phyloP scores from a whole-genome alignment of 331 rosid genomes.

The Dryas integrifolia region DNA sequence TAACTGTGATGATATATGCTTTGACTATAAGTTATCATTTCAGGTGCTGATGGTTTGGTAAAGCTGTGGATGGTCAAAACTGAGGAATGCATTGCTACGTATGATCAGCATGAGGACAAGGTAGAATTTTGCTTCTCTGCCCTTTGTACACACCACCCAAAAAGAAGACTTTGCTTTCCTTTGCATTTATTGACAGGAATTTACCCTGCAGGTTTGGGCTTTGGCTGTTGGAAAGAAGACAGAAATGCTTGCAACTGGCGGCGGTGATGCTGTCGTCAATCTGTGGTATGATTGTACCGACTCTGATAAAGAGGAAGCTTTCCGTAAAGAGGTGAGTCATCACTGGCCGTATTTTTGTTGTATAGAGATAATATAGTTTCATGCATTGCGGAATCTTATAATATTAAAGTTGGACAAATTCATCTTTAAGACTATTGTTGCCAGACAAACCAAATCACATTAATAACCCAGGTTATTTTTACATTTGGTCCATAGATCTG shows the following conservation, averaged over 20 bases:
- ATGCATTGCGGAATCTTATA: background rate
- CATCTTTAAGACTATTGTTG: background rate
- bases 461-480: background rate
- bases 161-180: background rate
- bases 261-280: slow-evolving; percentile 80
- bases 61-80: slow-evolving; percentile 90
- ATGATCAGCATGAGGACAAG: slow-evolving; percentile 93
- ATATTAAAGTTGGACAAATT: background rate
- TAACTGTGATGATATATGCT: slow-evolving; percentile 20
- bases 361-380: background rate
- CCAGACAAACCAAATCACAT: background rate
- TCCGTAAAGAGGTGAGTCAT: slow-evolving; percentile 65
- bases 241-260: slow-evolving; percentile 95
- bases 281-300: slow-evolving; percentile 88
- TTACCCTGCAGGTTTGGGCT: slow-evolving; percentile 77
- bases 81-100: slow-evolving; percentile 79
- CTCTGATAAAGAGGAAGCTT: slow-evolving; percentile 81
- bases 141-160: too few relatives aligned
- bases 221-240: slow-evolving; percentile 87
- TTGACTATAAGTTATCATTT: slow-evolving; percentile 25
- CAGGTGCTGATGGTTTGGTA: slow-evolving; percentile 89
- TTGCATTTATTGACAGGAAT: slow-evolving; percentile 28
- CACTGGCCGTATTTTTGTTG: background rate
- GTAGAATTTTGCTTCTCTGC: slow-evolving; percentile 22
- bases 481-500: background rate